These are phyloP conservation scores for Agaricus bisporus DNA, from an alignment of 768 basidiomycete species.

Conservation along the genomic window DNA sequence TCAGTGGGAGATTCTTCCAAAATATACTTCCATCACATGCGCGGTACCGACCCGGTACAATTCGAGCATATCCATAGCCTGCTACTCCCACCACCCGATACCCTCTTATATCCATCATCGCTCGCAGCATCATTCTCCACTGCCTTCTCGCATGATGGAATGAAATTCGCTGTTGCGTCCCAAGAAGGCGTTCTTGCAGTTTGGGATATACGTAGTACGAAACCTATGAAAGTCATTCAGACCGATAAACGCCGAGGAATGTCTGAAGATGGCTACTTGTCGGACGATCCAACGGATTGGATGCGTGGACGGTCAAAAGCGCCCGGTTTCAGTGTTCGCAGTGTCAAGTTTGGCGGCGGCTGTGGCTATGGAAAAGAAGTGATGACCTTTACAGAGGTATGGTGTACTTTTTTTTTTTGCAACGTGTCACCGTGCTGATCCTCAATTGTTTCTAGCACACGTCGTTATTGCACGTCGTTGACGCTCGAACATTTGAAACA, in stretches of 20 bases:
- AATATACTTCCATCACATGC: slow-evolving; percentile 14
- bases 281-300: slow-evolving; percentile 16
- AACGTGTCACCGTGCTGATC: not conserved
- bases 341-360: slow-evolving; percentile 14
- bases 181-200: slow-evolving; percentile 15
- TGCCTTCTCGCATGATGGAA: slow-evolving; percentile 12
- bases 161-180: slow-evolving; percentile 15
- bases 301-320: slow-evolving; percentile 10
- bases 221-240: slow-evolving; percentile 15
- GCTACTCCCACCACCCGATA: slow-evolving; percentile 10
- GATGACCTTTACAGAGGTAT: slow-evolving; percentile 13
- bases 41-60: slow-evolving; percentile 11
- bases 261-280: slow-evolving; percentile 11
- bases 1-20: slow-evolving; percentile 15
- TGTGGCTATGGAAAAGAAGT: slow-evolving; percentile 12
- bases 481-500: slow-evolving; percentile 12
- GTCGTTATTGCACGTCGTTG: slow-evolving; percentile 13
- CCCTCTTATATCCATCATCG: slow-evolving; percentile 13
- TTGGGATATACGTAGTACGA: slow-evolving; percentile 15
- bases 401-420: not conserved
- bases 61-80: slow-evolving; percentile 12
- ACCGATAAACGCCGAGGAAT: slow-evolving; percentile 15
- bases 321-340: slow-evolving; percentile 14
- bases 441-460: slow-evolving; percentile 7
- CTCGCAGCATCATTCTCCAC: slow-evolving; percentile 16